phyloP scores from a whole-genome alignment of 2,329 filamentous ascomycete species.

The Cytospora piceae region DNA sequence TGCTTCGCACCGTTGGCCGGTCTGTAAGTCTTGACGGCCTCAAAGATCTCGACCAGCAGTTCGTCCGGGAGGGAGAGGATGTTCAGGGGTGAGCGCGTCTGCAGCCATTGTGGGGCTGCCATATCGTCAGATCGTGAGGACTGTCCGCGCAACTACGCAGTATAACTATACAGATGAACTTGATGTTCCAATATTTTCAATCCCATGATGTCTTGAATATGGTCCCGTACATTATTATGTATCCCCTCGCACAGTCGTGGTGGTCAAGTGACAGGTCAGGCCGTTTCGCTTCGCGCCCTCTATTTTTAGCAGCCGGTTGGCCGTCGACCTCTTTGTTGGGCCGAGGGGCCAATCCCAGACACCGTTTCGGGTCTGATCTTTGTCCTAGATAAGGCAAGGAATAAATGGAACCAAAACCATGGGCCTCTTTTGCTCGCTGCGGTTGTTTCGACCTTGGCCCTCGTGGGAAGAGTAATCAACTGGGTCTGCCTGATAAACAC shows the following conservation, averaged over 20 bases:
- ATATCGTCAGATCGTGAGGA: neutral
- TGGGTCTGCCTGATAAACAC: neutral
- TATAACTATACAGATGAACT: neutral
- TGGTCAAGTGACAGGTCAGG: neutral
- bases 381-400: neutral
- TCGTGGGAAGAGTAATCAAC: neutral
- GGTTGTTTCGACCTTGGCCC: neutral
- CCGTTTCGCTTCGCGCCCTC: neutral
- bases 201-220: neutral
- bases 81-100: neutral
- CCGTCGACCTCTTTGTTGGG: neutral
- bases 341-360: neutral
- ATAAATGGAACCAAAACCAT: neutral
- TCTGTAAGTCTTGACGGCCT: conserved; percentile 16
- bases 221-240: too few relatives aligned
- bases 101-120: neutral
- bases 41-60: conserved; percentile 22
- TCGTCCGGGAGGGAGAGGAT: conserved; percentile 26
- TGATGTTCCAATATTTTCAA: too few relatives aligned
- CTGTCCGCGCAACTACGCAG: neutral
- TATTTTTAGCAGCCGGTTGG: neutral
- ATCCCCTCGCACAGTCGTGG: neutral
- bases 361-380: neutral
- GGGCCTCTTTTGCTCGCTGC: neutral
- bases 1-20: conserved; percentile 7